Conservation (phyloP, 2,329 filamentous ascomycete genomes). For the Tolypocladium nubicola region DNA sequence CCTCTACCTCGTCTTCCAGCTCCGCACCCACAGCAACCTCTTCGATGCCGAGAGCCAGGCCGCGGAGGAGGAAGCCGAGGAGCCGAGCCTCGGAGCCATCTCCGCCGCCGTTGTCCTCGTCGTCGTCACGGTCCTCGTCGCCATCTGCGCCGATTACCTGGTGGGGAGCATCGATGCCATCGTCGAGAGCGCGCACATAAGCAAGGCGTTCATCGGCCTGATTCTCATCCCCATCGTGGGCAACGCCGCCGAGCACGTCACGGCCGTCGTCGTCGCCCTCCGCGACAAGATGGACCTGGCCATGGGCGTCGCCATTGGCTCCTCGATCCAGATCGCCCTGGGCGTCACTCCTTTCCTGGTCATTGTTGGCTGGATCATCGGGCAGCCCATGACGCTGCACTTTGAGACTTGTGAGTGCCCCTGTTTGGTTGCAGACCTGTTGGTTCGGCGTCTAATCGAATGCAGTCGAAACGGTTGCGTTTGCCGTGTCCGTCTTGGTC, state of each 20-base stretch:
- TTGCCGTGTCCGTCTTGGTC: constrained; percentile 64
- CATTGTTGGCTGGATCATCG: constrained; percentile 69
- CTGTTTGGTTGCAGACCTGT: no score
- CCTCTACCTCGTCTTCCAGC: constrained; percentile 69
- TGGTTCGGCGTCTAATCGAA: background rate
- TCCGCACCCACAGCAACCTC: constrained; percentile 61
- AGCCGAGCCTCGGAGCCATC: constrained; percentile 48
- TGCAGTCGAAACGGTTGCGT: constrained; percentile 62
- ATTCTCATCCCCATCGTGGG: constrained; percentile 72
- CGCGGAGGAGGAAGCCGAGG: constrained; percentile 32
- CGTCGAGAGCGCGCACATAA: constrained; percentile 59
- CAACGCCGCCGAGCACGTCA: constrained; percentile 73
- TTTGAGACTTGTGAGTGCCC: constrained; percentile 50
- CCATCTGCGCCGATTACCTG: constrained; percentile 66
- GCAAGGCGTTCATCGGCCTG: constrained; percentile 71
- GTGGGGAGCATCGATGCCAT: constrained; percentile 67
- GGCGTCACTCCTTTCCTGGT: constrained; percentile 74
- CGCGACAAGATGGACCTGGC: constrained; percentile 68
- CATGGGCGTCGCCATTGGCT: constrained; percentile 73
- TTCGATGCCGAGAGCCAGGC: constrained; percentile 47
- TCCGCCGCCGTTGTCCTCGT: constrained; percentile 58
- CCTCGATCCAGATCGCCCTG: constrained; percentile 72
- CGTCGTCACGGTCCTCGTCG: constrained; percentile 57
- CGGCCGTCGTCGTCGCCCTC: constrained; percentile 66
- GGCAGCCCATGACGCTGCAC: constrained; percentile 62